Base-by-base conservation (phyloP, 2,329 filamentous ascomycete species). In the Albifimbria verrucaria region DNA sequence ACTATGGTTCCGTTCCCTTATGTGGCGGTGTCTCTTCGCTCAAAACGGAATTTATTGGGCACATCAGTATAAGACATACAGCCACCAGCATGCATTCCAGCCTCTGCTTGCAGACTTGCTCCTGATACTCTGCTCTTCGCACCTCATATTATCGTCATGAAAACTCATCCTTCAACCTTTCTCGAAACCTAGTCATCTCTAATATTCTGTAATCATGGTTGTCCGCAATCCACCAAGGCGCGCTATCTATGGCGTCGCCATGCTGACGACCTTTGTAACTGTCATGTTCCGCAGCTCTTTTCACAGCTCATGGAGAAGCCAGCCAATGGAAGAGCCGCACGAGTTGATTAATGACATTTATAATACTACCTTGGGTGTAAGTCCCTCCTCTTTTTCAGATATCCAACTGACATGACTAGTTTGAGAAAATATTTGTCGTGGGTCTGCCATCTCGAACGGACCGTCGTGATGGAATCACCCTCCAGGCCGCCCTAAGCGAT, bases 381-480 rank as follows among this genome's bases (percentile, higher is more conserved):
- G 15, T 39, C 4, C 32, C 18, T 12, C 32, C 5, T 6, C 5
- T 15, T 5, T 39, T 17, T 39, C 11, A 7, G 32, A 4, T 39
- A 12, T 6, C 32, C 32, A 39, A 12, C 32, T 39, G 18, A 39
- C 18, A n/a, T 39, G 6, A 5, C 32, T 39, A 81, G 79, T 83
- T 83, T 56, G 68, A 77, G 28, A 71, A 77, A 50, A 76, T 83
- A 17, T 73, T 81, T 55, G 77, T 79, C 22, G 72, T 83, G 45
- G 80, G 77, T 46, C 70, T 82, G 6, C 76, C 77, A 1, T 69
- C 70, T 20, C 67, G 80, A 4, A 76, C 72, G 21, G 80, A 83
- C 57, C 73, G 78, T 10, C 72, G 77, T 43, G 77, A 83, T 65
- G 69, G 74, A 2, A 73, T 82, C 60, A 67, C 71, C 1, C 65